Percentiles rank a stretch among this genome's conserved stretches.
Evolutionary conservation across 2,329 filamentous ascomycete genomes (phyloP).

Genomic region (Pseudogymnoascus sp.): DNA sequence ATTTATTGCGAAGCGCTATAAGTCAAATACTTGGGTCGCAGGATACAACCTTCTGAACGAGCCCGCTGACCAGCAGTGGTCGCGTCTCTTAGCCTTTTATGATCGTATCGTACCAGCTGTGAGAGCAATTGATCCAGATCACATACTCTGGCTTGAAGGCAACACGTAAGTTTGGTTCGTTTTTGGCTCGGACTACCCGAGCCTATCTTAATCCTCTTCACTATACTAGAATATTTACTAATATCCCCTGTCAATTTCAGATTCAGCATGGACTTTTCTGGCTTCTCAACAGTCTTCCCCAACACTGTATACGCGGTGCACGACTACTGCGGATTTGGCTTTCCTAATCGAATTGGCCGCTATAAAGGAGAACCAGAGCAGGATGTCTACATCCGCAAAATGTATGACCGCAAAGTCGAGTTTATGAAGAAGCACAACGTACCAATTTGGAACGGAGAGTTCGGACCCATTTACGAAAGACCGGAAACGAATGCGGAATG

Average conservation of each 20-base stretch:
- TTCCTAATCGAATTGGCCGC: slow-evolving; percentile 33
- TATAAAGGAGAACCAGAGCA: slow-evolving; percentile 38
- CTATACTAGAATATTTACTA: not conserved
- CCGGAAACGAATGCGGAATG: not conserved
- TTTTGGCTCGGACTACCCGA: not conserved
- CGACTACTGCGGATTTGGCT: slow-evolving; percentile 39
- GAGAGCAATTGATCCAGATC: slow-evolving; percentile 39
- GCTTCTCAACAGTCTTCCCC: slow-evolving; percentile 36
- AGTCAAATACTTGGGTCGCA: slow-evolving; percentile 34
- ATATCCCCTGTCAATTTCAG: slow-evolving; percentile 31
- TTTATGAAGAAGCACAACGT: slow-evolving; percentile 39
- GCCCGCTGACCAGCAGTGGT: slow-evolving; percentile 32
- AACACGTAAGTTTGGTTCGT: slow-evolving; percentile 39
- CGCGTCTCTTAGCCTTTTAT: slow-evolving; percentile 37
- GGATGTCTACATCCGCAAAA: slow-evolving; percentile 35
- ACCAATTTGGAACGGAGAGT: slow-evolving; percentile 40
- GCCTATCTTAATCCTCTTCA: not conserved
- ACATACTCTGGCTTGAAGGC: slow-evolving; percentile 46
- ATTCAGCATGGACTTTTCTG: slow-evolving; percentile 39
- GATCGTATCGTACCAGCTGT: slow-evolving; percentile 36
- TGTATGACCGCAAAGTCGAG: slow-evolving; percentile 42
- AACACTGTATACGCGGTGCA: slow-evolving; percentile 42
- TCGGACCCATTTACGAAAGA: not conserved
- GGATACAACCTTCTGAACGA: slow-evolving; percentile 32
- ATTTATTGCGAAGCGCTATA: slow-evolving; percentile 38